A percentile compares a stretch with the other conserved stretches of the same genome.
These are phyloP conservation scores for Calophaca sinica DNA, from an alignment of 306 rosid species.

Conservation along the genomic window DNA sequence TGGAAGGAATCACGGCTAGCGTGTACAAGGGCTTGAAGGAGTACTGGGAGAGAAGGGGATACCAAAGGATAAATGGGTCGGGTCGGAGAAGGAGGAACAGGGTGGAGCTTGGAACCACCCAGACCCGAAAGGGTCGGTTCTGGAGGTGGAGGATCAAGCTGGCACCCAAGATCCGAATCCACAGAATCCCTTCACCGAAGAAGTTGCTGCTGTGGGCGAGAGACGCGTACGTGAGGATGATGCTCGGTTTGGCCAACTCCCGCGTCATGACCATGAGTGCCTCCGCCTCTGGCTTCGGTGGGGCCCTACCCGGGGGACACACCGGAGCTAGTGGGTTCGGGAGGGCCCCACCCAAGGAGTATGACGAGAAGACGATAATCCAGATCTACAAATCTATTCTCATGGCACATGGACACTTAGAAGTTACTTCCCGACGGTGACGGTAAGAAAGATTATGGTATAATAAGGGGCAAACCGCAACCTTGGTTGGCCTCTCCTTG, in stretches of 20 bases:
- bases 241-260: conserved; percentile 76
- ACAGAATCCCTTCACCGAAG: conserved; percentile 64
- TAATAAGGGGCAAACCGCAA: background rate
- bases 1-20: conserved; percentile 67
- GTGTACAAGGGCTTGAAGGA: conserved; percentile 58
- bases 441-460: background rate
- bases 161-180: conserved; percentile 64
- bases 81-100: conserved; percentile 42
- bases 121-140: conserved; percentile 47
- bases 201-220: conserved; percentile 71
- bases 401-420: conserved; percentile 54
- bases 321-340: conserved; percentile 25
- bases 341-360: conserved; percentile 66
- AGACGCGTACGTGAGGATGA: conserved; percentile 80
- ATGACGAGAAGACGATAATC: conserved; percentile 76
- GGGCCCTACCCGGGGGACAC: background rate
- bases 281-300: conserved; percentile 50
- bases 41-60: conserved; percentile 62
- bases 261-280: conserved; percentile 49
- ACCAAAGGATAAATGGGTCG: conserved; percentile 56
- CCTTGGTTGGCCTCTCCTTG: conserved; percentile 8
- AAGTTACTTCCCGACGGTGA: conserved; percentile 9
- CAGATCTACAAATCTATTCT: conserved; percentile 78
- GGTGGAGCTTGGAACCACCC: conserved; percentile 51
- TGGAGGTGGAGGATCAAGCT: conserved; percentile 71